Evolutionary conservation across 2,329 filamentous ascomycete species (phyloP).

Genomic region (Aspergillus sojae): DNA sequence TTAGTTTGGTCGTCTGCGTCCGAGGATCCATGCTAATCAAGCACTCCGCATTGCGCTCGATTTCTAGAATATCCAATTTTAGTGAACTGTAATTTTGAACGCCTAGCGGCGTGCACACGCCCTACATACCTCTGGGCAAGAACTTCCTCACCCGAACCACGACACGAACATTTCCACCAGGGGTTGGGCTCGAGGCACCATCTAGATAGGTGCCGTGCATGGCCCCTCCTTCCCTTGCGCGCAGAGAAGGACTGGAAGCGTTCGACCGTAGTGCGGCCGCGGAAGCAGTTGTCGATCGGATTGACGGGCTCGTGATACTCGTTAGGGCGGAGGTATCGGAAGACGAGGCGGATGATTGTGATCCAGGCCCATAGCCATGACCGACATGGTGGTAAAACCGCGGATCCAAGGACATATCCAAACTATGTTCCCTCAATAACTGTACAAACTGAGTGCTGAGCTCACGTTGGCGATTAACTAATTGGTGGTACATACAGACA

Average conservation of each 20-base stretch:
- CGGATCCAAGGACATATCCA: slow-evolving; percentile 45
- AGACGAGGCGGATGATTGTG: slow-evolving; percentile 37
- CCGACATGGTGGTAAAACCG: slow-evolving; percentile 42
- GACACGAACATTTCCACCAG: slow-evolving; percentile 76
- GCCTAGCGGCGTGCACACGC: neutral
- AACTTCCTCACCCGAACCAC: slow-evolving; percentile 81
- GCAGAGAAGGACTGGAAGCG: slow-evolving; percentile 77
- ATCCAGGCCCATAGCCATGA: slow-evolving; percentile 32
- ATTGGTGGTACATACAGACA: slow-evolving; percentile 45
- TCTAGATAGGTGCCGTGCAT: slow-evolving; percentile 54
- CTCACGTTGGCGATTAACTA: slow-evolving; percentile 43
- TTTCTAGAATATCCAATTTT: slow-evolving; percentile 60
- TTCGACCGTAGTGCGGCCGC: slow-evolving; percentile 55
- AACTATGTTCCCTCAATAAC: slow-evolving; percentile 40
- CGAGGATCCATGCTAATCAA: slow-evolving; percentile 88
- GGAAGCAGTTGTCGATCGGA: slow-evolving; percentile 40
- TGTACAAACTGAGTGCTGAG: slow-evolving; percentile 42
- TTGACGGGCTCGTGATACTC: slow-evolving; percentile 41
- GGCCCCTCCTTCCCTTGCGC: slow-evolving; percentile 70
- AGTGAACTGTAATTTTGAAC: neutral
- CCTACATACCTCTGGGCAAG: slow-evolving; percentile 68
- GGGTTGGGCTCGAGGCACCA: slow-evolving; percentile 52
- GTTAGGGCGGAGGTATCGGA: slow-evolving; percentile 38
- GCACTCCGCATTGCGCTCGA: slow-evolving; percentile 77
- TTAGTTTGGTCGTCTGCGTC: slow-evolving; percentile 81